Base-by-base conservation (phyloP, 2,329 filamentous ascomycete genomes). In the Thelonectria olida region DNA sequence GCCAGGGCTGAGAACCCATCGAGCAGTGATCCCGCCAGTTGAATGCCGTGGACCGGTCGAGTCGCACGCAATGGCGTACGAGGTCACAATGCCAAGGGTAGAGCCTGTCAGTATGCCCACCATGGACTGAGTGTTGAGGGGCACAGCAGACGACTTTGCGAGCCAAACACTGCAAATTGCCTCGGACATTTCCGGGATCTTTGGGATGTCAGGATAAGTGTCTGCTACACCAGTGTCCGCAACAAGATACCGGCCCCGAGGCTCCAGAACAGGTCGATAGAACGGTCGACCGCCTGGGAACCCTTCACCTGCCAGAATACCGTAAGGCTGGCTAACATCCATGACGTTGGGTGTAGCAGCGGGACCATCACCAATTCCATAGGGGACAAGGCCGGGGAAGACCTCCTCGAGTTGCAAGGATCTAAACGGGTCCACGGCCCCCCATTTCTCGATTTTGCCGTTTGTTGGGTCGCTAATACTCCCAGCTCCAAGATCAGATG, bases 1-100 rank as follows among this genome's bases (percentile, higher is more conserved):
- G 39, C 96, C 96, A 3, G 96, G 96, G 72, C 93, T 93, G 12
- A 98, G 82, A 9, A 92, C 89, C 95, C 95, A 98, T 67, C 91
- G 91, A 31, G 92, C 92, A 38, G 92, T 97, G 66, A 96, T 85
- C 70, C 96, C 91, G 4, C 93, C 93, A 39, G 88, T 87, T 36
- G 84, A 82, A 65, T 90, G 87, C 58, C 90, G 85, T 54, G 87
- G 83, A 51, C 90, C 87, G 22, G 86, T 79, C 4, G 74, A 71
- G 50, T 85, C 83, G 58, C 80, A 78, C 22, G 90, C 91, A 1
- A 97, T 80, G 19, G 92, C 90, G 78, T 96, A 97, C 0, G 92
- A 85, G 1, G 92, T 92, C 39, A 98, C 83, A 2, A 97, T 84
- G 39, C 95, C 95, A 9, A 92, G 84, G 3, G 94, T 92, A 19